Evolutionary conservation across 495 filamentous ascomycete species (phyloP).

Genomic region (Penicillium maclennaniae): DNA sequence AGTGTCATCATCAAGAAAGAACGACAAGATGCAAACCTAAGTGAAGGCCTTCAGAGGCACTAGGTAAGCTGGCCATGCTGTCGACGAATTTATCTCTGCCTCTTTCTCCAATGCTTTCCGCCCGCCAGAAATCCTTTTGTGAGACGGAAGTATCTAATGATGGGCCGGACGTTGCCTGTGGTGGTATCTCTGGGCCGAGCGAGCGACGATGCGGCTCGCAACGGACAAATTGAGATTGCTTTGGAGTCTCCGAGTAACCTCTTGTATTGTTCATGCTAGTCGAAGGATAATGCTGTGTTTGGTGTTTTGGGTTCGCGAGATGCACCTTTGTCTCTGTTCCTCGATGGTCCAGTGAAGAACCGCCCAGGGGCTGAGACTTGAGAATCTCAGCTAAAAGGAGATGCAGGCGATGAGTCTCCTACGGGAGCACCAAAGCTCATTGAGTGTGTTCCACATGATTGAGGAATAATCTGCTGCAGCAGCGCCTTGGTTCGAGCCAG

Average conservation of each 20-base stretch:
- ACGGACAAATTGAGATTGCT: neutral
- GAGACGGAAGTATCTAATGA: conserved; percentile 10
- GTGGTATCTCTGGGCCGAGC: neutral
- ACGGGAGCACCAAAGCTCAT: neutral
- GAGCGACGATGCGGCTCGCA: neutral
- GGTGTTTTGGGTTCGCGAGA: neutral
- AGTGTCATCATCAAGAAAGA: neutral
- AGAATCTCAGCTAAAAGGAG: neutral
- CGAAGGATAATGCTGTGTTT: neutral
- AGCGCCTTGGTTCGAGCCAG: conserved; percentile 12
- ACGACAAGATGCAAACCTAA: conserved; percentile 4
- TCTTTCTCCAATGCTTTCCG: conserved; percentile 8
- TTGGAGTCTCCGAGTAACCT: neutral
- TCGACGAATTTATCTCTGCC: conserved; percentile 13
- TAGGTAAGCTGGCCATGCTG: conserved; percentile 22
- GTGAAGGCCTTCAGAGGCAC: conserved; percentile 13
- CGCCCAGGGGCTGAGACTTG: neutral
- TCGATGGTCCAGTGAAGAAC: neutral
- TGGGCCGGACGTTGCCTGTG: neutral
- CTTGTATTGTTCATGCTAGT: neutral
- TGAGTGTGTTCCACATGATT: neutral
- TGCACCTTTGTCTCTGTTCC: neutral
- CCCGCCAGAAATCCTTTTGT: conserved; percentile 15
- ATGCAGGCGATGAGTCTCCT: neutral
- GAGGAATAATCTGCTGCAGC: conserved; percentile 3